Base-by-base conservation (phyloP, 257 asterid species). In the Petrea volubilis region DNA sequence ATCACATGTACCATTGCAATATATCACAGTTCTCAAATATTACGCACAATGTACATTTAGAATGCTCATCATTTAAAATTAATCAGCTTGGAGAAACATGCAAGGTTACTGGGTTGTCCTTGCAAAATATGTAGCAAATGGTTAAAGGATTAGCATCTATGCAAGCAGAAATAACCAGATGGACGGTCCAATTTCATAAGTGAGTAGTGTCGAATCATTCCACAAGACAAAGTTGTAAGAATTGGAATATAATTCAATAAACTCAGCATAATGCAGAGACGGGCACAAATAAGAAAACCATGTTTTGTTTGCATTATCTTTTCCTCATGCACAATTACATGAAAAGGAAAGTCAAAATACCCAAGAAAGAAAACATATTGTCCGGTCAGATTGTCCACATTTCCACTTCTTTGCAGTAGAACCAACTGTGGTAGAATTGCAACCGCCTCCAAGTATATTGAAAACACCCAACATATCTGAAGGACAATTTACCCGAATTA, bases 341-440 rank as follows among this genome's bases (percentile, higher is more conserved):
- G 59, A 55, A 55, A 58, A 17, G 57, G 66, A 71, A 74, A 78
- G 44, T 56, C 25, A 67, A 76, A 49, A 79, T 91, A 93, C 98
- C 98, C 98, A 18, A 93, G 97, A 67, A 93, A 87, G 85, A 91
- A 66, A 69, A 93, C 90, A 72, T 93, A 93, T 91, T 93, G 96
- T 77, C 97, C 98, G 31, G 97, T 75, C 77, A 93, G 86, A 66
- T 93, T 93, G 85, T 93, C 98, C 78, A 93, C 96, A 62, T 93
- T 93, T 79, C 98, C 97, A 83, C 98, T 87, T 85, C 98, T 89
- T 85, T 93, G 98, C 90, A 93, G 78, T 68, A 93, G 83, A 58
- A 93, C 93, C 87, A 93, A 81, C 84, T 90, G 98, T 24, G 98
- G 98, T 71, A 93, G 83, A 72, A 93, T 93, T 24, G 83, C 77